Evolutionary conservation across 176 grass and related monocot species (phyloP).

Genomic region (Aegilops longissima): DNA sequence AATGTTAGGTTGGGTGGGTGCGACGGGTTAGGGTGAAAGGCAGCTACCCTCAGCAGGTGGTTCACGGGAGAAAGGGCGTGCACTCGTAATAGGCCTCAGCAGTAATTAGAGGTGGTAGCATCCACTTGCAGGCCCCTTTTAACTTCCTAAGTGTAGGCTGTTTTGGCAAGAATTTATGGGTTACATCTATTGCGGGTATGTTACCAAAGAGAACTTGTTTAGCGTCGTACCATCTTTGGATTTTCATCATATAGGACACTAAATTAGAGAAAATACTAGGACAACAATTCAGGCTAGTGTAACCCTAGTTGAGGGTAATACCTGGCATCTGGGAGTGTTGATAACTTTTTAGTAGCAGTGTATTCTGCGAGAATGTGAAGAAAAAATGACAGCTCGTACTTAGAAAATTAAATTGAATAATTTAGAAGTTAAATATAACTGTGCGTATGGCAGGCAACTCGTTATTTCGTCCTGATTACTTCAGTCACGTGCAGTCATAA

Average conservation of each 20-base stretch:
- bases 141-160: neutral
- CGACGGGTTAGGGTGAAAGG: neutral
- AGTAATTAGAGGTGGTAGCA: neutral
- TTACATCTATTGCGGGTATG: neutral
- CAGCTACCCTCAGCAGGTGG: neutral
- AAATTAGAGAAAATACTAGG: neutral
- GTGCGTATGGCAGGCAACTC: neutral
- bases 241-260: neutral
- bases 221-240: neutral
- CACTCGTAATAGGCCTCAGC: neutral
- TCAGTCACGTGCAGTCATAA: neutral
- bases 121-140: neutral
- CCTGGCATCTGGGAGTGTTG: neutral
- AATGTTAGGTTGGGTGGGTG: neutral
- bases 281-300: neutral
- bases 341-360: neutral
- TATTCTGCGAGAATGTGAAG: neutral
- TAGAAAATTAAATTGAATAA: neutral
- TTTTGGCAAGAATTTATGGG: neutral
- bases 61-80: neutral
- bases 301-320: neutral
- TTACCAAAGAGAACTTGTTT: neutral
- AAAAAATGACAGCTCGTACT: neutral
- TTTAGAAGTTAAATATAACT: conserved; percentile 10
- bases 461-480: neutral